These are phyloP conservation scores for Torrubiella hemipterigena DNA, from an alignment of 2,329 filamentous ascomycete species.

Conservation along the genomic window DNA sequence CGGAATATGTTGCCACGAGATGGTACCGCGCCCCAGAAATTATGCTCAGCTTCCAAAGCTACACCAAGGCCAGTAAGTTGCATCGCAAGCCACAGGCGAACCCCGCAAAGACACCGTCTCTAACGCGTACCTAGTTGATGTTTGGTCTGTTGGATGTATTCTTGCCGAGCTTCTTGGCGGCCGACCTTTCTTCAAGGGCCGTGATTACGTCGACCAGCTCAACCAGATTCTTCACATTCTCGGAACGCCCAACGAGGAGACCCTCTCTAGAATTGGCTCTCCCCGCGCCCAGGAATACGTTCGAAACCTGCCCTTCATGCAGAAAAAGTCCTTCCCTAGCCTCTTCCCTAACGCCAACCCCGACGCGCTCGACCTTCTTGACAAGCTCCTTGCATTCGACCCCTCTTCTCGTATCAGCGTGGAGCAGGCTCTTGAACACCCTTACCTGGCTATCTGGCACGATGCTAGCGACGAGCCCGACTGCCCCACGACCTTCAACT, in stretches of 20 bases:
- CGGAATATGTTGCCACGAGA: conserved; percentile 94
- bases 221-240: conserved; percentile 99
- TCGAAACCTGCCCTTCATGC: conserved; percentile 88
- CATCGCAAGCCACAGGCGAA: no score
- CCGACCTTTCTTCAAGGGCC: conserved; percentile 96
- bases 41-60: conserved; percentile 99
- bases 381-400: conserved; percentile 96
- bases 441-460: conserved; percentile 96
- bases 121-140: conserved; percentile 60
- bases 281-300: conserved; percentile 97
- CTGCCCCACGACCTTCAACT: conserved; percentile 92
- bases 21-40: conserved; percentile 96
- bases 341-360: conserved; percentile 94
- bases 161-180: conserved; percentile 91
- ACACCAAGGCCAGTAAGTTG: conserved; percentile 96
- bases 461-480: conserved; percentile 91
- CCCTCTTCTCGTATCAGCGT: conserved; percentile 87
- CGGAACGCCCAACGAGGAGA: conserved; percentile 92
- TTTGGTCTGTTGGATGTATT: conserved; percentile 98
- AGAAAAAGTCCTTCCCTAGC: conserved; percentile 77
- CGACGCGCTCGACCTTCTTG: conserved; percentile 86
- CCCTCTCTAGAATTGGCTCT: conserved; percentile 83
- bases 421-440: conserved; percentile 90
- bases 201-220: conserved; percentile 97
- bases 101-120: no score